Evolutionary conservation across 192 early-diverging fungal species (phyloP).

Genomic region (Funneliformis geosporum): DNA sequence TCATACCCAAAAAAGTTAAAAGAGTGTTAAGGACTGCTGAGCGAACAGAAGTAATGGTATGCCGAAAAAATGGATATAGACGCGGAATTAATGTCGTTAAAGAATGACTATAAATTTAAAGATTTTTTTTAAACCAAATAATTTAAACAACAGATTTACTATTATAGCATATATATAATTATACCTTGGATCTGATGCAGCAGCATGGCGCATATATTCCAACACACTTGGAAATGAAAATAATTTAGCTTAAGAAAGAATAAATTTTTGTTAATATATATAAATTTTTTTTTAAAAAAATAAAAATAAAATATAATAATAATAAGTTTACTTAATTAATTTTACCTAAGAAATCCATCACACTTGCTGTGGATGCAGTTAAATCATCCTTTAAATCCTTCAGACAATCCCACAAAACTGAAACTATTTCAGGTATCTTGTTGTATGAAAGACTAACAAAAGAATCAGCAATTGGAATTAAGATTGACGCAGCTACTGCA

Average conservation of each 20-base stretch:
- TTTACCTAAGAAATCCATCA: constrained; percentile 82
- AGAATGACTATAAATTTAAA: too few species aligned
- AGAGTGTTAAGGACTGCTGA: constrained; percentile 80
- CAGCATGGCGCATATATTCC: constrained; percentile 47
- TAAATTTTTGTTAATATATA: neutral
- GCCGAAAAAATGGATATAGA: constrained; percentile 93
- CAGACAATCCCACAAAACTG: constrained; percentile 87
- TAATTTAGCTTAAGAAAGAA: constrained; percentile 58
- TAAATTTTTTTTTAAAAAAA: neutral
- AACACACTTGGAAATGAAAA: constrained; percentile 62
- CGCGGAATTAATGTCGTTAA: constrained; percentile 77
- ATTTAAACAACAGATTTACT: too few species aligned
- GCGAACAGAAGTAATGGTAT: constrained; percentile 84
- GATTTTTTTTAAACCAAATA: too few species aligned
- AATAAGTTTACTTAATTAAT: neutral
- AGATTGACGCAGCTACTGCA: constrained; percentile 84
- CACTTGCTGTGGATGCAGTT: constrained; percentile 84
- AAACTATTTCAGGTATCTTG: constrained; percentile 73
- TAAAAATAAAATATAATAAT: too few species aligned
- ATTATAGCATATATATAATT: neutral
- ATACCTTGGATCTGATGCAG: constrained; percentile 39
- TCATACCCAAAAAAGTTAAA: constrained; percentile 65
- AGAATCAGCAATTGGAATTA: constrained; percentile 83
- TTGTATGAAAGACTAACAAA: constrained; percentile 69
- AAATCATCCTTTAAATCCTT: constrained; percentile 88